These are phyloP conservation scores for Botrytis paeoniae DNA, from an alignment of 2,329 filamentous ascomycete species.

Conservation along the genomic window DNA sequence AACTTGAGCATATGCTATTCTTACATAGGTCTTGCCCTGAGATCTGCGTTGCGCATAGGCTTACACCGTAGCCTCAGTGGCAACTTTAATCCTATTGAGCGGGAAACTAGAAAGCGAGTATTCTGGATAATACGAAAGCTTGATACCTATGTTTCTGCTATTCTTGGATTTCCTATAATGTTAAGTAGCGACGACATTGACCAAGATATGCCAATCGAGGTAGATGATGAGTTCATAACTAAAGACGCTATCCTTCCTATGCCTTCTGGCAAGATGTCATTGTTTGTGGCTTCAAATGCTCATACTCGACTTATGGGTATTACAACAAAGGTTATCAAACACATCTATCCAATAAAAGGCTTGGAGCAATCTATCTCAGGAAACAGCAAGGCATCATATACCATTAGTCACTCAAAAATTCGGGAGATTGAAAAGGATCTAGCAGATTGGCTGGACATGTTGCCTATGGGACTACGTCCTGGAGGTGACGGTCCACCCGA, in stretches of 20 bases:
- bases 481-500: slow-evolving; percentile 73
- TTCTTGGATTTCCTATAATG: slow-evolving; percentile 64
- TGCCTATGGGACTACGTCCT: slow-evolving; percentile 76
- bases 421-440: slow-evolving; percentile 63
- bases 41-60: slow-evolving; percentile 73
- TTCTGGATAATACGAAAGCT: slow-evolving; percentile 69
- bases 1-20: slow-evolving; percentile 78
- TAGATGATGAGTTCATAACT: slow-evolving; percentile 67
- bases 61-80: slow-evolving; percentile 69
- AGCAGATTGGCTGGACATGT: slow-evolving; percentile 58
- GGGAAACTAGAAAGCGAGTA: slow-evolving; percentile 60
- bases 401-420: slow-evolving; percentile 61
- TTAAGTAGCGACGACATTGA: slow-evolving; percentile 64
- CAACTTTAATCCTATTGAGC: slow-evolving; percentile 59
- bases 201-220: slow-evolving; percentile 60
- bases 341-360: slow-evolving; percentile 63
- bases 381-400: slow-evolving; percentile 48
- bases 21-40: slow-evolving; percentile 73
- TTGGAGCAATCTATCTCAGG: slow-evolving; percentile 45
- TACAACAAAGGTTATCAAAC: slow-evolving; percentile 61
- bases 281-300: slow-evolving; percentile 64
- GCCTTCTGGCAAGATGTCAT: slow-evolving; percentile 52
- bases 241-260: slow-evolving; percentile 54
- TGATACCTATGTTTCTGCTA: slow-evolving; percentile 66
- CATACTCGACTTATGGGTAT: slow-evolving; percentile 63